phyloP scores from a whole-genome alignment of 1,139 yeast genomes.

The Geotrichum histeridarum region DNA sequence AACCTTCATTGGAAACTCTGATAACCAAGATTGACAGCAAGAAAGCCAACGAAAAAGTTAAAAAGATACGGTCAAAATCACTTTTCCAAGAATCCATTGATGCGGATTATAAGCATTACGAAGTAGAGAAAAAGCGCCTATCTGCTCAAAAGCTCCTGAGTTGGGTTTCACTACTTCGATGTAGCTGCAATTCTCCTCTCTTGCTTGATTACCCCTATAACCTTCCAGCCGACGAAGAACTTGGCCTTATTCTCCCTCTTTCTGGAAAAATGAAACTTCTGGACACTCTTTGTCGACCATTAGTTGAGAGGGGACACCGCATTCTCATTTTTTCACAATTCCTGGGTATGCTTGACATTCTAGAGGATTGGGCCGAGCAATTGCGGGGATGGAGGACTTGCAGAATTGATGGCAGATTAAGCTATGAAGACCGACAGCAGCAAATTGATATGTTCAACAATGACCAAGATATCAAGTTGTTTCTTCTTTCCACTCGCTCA shows the following conservation, averaged over 20 bases:
- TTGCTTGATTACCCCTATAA: constrained; percentile 87
- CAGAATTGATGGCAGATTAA: constrained; percentile 72
- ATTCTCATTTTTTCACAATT: constrained; percentile 92
- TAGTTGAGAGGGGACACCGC: constrained; percentile 82
- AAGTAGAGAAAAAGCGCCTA: background rate
- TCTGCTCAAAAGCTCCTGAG: background rate
- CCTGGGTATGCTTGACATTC: constrained; percentile 90
- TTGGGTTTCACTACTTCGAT: constrained; percentile 45
- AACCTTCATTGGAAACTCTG: too few relatives aligned
- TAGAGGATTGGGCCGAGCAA: constrained; percentile 66
- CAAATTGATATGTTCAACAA: constrained; percentile 54
- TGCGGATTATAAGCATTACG: background rate
- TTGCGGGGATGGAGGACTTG: constrained; percentile 46
- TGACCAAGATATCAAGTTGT: constrained; percentile 42
- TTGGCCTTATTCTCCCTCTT: background rate
- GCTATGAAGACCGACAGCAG: constrained; percentile 59
- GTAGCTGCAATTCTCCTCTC: constrained; percentile 85
- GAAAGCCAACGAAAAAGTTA: background rate
- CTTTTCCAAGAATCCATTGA: background rate
- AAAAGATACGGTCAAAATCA: background rate
- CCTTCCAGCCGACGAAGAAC: constrained; percentile 56
- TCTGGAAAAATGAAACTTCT: constrained; percentile 81
- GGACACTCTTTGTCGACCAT: constrained; percentile 65
- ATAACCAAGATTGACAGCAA: background rate
- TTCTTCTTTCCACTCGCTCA: constrained; percentile 81